Evolutionary conservation across 116 monocot genomes (phyloP), one percentile per base, ranked within the genome.

Genomic region (Thalassia testudinum): DNA sequence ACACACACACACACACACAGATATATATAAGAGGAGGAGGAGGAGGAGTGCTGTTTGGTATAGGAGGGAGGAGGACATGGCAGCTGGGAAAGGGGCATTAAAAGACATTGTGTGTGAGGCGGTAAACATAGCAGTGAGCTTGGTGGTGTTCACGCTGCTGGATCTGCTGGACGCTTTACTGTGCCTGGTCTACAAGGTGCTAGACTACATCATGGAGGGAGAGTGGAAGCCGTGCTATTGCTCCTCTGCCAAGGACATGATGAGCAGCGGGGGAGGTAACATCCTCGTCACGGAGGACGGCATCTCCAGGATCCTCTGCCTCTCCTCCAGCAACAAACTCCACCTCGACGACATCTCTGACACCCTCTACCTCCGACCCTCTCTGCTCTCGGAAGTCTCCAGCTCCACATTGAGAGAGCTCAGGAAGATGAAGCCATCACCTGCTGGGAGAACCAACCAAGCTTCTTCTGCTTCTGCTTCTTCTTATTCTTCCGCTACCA

Each of bases 141-240:
- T 83, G 59, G 6, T 78, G 1, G 75, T 91, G 6, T 91, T 91
- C 73, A 64, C 68, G 0, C 13, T 59, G 15, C 76, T 85, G 0
- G 91, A 91, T 42, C 38, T 91, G 6, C 53, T 81, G 13, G 91
- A 91, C 58, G 47, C 72, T 15, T n/a, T 91, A 45, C 78, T 91
- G 21, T 91, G 91, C 63, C 7, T 76, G 0, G 76, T 67, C 37
- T 91, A 78, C 72, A 91, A 81, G 75, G 25, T 85, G 0, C 59
- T 58, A n/a, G 91, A 85, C 69, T 85, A 78, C 59, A 76, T 63
- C 3, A 45, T 78, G 37, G 85, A 91, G 59, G 61, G 78, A 1
- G 81, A 91, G 57, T 91, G 91, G 91, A 74, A 78, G 59, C 78
- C 78, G 0, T 91, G 85, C 73, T 91, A 91, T 63, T 91, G 91